phyloP scores from a whole-genome alignment of 768 basidiomycete genomes.

The Macrocybe gigantea region DNA sequence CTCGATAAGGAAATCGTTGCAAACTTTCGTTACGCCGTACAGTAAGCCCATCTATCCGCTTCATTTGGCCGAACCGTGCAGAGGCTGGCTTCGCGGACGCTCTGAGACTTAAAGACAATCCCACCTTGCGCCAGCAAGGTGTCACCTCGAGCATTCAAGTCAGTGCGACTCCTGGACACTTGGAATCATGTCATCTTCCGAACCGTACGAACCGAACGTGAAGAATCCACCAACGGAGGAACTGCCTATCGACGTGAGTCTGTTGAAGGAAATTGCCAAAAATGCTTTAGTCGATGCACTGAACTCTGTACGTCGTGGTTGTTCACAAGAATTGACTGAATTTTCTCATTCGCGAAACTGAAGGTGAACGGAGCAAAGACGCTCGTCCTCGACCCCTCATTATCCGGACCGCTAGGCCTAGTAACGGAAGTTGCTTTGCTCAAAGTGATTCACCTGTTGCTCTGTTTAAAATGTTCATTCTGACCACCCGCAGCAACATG shows the following conservation, averaged over 20 bases:
- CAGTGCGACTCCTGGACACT: not conserved
- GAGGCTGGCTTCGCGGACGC: too few species aligned
- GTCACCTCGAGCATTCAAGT: not conserved
- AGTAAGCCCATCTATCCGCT: too few species aligned
- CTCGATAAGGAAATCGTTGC: not conserved
- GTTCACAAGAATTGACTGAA: not conserved
- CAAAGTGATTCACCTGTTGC: conserved; percentile 50
- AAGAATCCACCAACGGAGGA: conserved; percentile 22
- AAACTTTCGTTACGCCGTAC: not conserved
- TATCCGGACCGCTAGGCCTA: conserved; percentile 89
- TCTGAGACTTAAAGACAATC: too few species aligned
- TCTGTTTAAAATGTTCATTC: not conserved
- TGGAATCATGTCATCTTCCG: conserved; percentile 2
- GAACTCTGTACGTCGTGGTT: conserved; percentile 55
- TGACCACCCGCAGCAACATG: conserved; percentile 73
- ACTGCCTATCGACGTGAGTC: conserved; percentile 46
- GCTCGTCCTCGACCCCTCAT: conserved; percentile 81
- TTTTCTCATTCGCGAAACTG: conserved; percentile 2
- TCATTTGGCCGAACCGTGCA: too few species aligned
- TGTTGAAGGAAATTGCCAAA: conserved; percentile 73
- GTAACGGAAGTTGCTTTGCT: conserved; percentile 92
- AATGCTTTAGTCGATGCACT: conserved; percentile 80
- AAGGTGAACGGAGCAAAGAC: conserved; percentile 95
- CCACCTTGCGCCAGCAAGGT: not conserved
- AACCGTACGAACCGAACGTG: conserved; percentile 10